phyloP scores from a whole-genome alignment of 2,329 filamentous ascomycete species.

The Xenosphaeropsis pyriputrescens region DNA sequence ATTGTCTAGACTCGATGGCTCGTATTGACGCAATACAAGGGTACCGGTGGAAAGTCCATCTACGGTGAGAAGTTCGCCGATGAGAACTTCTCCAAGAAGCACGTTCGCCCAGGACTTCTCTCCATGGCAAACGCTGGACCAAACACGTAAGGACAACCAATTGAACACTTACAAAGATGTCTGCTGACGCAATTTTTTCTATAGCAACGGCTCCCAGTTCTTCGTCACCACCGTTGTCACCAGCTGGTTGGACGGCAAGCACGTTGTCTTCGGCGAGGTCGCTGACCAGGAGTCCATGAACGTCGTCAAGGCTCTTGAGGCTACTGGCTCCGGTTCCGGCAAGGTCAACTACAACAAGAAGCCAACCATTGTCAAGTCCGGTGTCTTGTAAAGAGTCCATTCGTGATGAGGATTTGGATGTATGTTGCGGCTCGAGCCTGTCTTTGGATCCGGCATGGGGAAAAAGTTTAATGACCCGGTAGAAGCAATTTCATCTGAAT shows the following conservation, averaged over 20 bases:
- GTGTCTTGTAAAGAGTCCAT: conserved; percentile 26
- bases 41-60: conserved; percentile 85
- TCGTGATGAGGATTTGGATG: not conserved
- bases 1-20: not conserved
- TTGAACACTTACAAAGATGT: conserved; percentile 37
- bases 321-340: conserved; percentile 38
- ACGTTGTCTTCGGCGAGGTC: conserved; percentile 79
- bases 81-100: conserved; percentile 75
- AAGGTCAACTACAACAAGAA: conserved; percentile 38
- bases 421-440: not conserved
- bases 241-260: conserved; percentile 69
- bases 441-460: no score
- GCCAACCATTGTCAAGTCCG: conserved; percentile 41
- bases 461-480: no score
- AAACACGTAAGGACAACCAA: conserved; percentile 55
- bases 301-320: conserved; percentile 47
- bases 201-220: conserved; percentile 94
- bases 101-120: conserved; percentile 62
- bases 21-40: conserved; percentile 39
- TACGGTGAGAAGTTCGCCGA: conserved; percentile 90
- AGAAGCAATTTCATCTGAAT: no score
- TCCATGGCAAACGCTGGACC: conserved; percentile 94
- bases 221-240: conserved; percentile 92
- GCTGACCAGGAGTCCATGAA: conserved; percentile 27
- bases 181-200: conserved; percentile 48